phyloP scores from a whole-genome alignment of 2,329 filamentous ascomycete genomes.

The Trichoderma polysporum region DNA sequence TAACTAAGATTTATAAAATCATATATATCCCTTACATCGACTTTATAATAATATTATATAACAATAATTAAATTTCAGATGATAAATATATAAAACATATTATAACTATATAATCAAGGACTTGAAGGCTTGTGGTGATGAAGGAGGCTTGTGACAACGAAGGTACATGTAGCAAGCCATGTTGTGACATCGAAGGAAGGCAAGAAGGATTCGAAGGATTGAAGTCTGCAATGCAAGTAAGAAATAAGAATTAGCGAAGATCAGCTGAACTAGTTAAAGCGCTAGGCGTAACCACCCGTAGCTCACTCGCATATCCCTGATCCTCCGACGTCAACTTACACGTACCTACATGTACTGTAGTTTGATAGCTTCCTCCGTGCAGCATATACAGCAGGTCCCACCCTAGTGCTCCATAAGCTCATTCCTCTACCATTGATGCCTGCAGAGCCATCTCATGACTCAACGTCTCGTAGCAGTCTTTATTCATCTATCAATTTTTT shows the following conservation, averaged over 20 bases:
- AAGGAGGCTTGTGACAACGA: not conserved
- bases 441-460: not conserved
- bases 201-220: not conserved
- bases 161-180: not conserved
- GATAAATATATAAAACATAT: not conserved
- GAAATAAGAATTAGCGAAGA: not conserved
- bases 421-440: not conserved
- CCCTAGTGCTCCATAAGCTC: not conserved
- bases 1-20: not conserved
- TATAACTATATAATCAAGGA: not conserved
- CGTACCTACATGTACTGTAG: not conserved
- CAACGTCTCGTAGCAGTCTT: not conserved
- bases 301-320: not conserved
- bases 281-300: too few species aligned
- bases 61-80: not conserved
- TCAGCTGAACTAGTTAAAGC: not conserved
- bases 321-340: not conserved
- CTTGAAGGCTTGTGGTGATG: not conserved
- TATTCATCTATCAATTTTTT: not conserved
- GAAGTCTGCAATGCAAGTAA: not conserved
- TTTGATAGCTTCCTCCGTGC: not conserved
- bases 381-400: not conserved
- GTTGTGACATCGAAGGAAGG: not conserved
- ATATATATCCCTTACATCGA: not conserved
- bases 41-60: not conserved